These are phyloP conservation scores for Aureobasidium sp. DNA, from an alignment of 2,329 filamentous ascomycete species.

Conservation along the genomic window DNA sequence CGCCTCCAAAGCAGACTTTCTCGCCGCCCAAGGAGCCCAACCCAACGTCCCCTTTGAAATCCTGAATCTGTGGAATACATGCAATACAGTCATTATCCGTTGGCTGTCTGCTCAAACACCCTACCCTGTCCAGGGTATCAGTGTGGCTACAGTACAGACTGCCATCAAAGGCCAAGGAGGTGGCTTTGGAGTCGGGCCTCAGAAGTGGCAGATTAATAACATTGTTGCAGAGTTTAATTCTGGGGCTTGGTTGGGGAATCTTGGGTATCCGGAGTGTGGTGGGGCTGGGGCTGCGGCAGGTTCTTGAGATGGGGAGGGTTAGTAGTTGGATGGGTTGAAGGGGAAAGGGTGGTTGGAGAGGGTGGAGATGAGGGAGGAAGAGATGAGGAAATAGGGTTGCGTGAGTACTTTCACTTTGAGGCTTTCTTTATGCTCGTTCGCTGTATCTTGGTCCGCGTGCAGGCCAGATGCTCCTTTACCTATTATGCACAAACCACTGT, in stretches of 20 bases:
- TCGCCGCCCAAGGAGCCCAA: conserved; percentile 27
- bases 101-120: conserved; percentile 25
- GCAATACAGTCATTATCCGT: conserved; percentile 25
- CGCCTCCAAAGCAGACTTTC: conserved; percentile 22
- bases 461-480: too few species aligned
- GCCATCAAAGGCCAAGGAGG: not conserved
- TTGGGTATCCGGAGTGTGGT: conserved; percentile 9
- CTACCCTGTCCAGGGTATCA: conserved; percentile 22
- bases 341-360: too few species aligned
- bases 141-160: not conserved
- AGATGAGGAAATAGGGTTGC: too few species aligned
- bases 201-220: conserved; percentile 27
- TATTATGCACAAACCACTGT: too few species aligned
- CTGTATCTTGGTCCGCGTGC: too few species aligned
- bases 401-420: too few species aligned
- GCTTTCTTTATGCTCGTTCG: too few species aligned
- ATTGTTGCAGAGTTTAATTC: conserved; percentile 31
- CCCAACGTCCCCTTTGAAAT: conserved; percentile 27
- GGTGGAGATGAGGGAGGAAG: too few species aligned
- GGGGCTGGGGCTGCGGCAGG: not conserved
- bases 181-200: not conserved
- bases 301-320: not conserved
- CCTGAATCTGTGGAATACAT: conserved; percentile 25
- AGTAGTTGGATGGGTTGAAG: not conserved
- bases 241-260: conserved; percentile 26